These are phyloP conservation scores for Eimeria maxima DNA, from an alignment of 169 alveolate species.

Conservation along the genomic window DNA sequence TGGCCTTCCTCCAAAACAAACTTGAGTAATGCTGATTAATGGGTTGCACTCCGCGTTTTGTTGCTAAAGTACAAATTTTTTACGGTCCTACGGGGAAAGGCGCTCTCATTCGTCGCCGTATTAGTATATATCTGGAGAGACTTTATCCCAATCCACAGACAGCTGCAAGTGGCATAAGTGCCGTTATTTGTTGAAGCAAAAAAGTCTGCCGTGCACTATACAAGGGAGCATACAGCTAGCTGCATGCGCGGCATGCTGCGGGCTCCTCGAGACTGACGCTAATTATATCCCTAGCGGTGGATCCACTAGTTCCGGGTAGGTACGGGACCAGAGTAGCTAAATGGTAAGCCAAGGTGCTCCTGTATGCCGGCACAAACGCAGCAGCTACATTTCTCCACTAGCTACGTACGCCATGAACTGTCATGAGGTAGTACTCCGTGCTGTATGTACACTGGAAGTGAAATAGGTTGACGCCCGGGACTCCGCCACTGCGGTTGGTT, in stretches of 20 bases:
- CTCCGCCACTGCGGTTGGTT: background rate
- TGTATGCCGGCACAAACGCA: background rate
- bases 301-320: too few relatives aligned
- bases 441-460: background rate
- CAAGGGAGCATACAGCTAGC: background rate
- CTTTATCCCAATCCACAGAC: background rate
- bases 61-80: background rate
- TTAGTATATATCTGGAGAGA: too few relatives aligned
- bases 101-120: too few relatives aligned
- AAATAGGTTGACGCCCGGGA: background rate
- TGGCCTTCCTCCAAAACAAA: background rate
- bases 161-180: background rate
- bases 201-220: background rate
- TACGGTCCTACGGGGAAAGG: too few relatives aligned
- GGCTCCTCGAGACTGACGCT: background rate
- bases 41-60: background rate
- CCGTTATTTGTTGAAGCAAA: background rate
- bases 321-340: background rate
- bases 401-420: background rate
- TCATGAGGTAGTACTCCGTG: background rate
- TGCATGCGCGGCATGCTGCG: background rate
- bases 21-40: background rate
- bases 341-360: background rate
- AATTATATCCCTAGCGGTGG: too few relatives aligned
- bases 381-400: background rate